Percentiles rank a stretch among this genome's conserved stretches.
phyloP scores from a whole-genome alignment of 257 asterid genomes.

The Ocimum tenuiflorum region DNA sequence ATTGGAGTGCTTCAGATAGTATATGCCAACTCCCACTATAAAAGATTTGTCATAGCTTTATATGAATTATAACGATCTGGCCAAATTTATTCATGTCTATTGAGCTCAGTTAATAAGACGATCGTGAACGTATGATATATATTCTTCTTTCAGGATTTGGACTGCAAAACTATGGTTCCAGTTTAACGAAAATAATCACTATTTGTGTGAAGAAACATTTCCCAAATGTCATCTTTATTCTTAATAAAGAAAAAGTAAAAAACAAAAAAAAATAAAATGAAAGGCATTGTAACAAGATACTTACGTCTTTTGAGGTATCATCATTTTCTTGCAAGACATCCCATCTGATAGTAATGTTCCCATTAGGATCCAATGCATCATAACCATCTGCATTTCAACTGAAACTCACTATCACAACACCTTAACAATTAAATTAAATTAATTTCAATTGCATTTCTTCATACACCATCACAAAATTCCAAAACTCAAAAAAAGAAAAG shows the following conservation, averaged over 20 bases:
- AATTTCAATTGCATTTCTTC: neutral
- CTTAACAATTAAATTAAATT: neutral
- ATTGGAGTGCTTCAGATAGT: no score
- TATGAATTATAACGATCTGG: neutral
- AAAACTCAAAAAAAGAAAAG: neutral
- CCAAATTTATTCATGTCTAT: neutral
- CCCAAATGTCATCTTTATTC: no score
- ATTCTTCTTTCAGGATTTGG: no score
- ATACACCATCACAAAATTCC: neutral
- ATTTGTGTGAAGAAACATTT: no score
- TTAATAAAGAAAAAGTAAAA: neutral
- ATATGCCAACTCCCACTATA: no score
- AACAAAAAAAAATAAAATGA: neutral
- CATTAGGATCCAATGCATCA: slow-evolving; percentile 76
- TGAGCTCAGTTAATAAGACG: neutral
- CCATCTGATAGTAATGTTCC: slow-evolving; percentile 72
- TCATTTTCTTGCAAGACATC: slow-evolving; percentile 42
- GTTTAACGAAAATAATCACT: no score
- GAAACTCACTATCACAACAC: slow-evolving; percentile 39
- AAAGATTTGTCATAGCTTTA: neutral
- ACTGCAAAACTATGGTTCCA: no score
- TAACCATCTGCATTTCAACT: slow-evolving; percentile 71
- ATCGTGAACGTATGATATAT: no score
- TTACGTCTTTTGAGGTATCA: slow-evolving; percentile 41
- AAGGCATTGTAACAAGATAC: neutral